Conservation (phyloP, 441 rosid species). For the Pelargonium australe region DNA sequence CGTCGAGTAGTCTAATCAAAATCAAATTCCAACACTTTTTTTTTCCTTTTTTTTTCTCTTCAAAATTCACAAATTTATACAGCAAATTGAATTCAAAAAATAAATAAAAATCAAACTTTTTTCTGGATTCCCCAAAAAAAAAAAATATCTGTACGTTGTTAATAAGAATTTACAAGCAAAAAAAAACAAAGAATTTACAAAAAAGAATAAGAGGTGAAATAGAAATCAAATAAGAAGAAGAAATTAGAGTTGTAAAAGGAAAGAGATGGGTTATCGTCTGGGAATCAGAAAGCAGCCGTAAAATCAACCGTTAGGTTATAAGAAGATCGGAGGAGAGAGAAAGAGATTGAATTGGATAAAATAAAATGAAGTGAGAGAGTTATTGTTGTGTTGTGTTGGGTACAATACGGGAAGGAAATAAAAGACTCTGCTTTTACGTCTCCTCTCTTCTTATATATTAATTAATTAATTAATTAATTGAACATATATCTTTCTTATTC, state of each 20-base stretch:
- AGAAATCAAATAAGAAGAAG: background rate
- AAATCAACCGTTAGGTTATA: too few relatives aligned
- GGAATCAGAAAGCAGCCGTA: background rate
- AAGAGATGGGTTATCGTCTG: background rate
- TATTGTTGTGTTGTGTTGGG: background rate
- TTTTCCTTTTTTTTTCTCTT: background rate
- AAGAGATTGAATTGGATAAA: background rate
- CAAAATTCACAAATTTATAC: background rate
- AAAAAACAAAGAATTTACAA: background rate
- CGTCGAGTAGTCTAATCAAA: background rate
- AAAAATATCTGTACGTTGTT: background rate
- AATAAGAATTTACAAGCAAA: background rate
- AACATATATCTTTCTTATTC: background rate
- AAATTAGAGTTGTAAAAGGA: background rate
- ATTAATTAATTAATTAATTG: background rate
- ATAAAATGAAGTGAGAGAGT: background rate
- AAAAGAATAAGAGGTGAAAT: background rate
- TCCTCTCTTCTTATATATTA: background rate
- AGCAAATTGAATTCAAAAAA: background rate
- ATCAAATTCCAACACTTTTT: background rate
- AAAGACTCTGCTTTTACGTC: constrained; percentile 13
- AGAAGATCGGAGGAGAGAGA: background rate
- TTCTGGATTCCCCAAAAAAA: background rate
- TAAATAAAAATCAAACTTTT: background rate
- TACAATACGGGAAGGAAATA: background rate